phyloP scores from a whole-genome alignment of 2,329 filamentous ascomycete species.

The Talaromyces sp. region DNA sequence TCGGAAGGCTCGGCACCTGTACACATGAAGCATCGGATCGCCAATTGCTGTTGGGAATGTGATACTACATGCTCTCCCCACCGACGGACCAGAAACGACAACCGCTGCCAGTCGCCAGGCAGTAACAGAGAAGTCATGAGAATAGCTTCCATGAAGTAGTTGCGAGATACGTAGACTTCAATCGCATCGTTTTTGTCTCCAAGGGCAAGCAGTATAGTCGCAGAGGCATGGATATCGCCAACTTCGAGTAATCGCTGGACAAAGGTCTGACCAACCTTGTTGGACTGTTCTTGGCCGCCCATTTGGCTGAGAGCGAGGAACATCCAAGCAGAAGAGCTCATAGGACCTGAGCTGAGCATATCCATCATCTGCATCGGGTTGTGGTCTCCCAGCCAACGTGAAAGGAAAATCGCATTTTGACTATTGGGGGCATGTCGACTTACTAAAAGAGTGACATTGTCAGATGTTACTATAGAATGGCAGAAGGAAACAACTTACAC shows the following conservation, averaged over 20 bases:
- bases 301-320: slow-evolving; percentile 85
- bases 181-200: slow-evolving; percentile 92
- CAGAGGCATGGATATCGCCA: slow-evolving; percentile 85
- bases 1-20: slow-evolving; percentile 78
- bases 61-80: slow-evolving; percentile 92
- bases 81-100: slow-evolving; percentile 79
- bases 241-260: slow-evolving; percentile 84
- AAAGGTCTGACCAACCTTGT: slow-evolving; percentile 84
- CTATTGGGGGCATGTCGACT: slow-evolving; percentile 66
- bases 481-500: slow-evolving; percentile 36
- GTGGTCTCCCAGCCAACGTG: slow-evolving; percentile 88
- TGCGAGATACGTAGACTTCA: slow-evolving; percentile 90
- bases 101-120: slow-evolving; percentile 83
- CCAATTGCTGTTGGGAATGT: slow-evolving; percentile 80
- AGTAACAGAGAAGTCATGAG: slow-evolving; percentile 78
- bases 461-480: neutral
- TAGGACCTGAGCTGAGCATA: slow-evolving; percentile 69
- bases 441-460: slow-evolving; percentile 37
- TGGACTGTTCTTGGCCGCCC: slow-evolving; percentile 69
- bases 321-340: slow-evolving; percentile 97
- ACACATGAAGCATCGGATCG: slow-evolving; percentile 88
- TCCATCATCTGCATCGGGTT: slow-evolving; percentile 74
- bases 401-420: slow-evolving; percentile 71
- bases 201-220: slow-evolving; percentile 86
- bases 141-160: slow-evolving; percentile 86